Evolutionary conservation across 1,139 yeast species (phyloP), one percentile per base, ranked within the genome.

Genomic region (Yamadazyma sp.): DNA sequence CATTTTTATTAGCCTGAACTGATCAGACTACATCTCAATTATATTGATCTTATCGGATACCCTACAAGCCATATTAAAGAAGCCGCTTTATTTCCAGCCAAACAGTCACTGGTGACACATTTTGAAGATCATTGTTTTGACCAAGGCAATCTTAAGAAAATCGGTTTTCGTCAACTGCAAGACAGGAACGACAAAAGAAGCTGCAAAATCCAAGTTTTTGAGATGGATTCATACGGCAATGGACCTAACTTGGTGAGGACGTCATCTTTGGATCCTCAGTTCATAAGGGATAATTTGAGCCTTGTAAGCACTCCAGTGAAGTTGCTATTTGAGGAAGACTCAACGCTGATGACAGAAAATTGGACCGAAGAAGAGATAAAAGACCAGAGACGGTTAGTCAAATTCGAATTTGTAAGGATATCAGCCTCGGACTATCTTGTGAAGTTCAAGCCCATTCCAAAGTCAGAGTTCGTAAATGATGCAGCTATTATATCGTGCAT

Each of bases 401-500:
- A 54, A 25, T 66, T 72, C 45, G 47, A 56, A 8, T 68, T 53
- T 52, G 41, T 37, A n/a, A 47, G 61, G 26, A 39, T 53, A 21
- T 49, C 55, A 21, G 41, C 51, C 15, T 45, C 64, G 27, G 58
- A 56, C 20, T 54, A 56, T 37, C 45, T 45, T 17, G 55, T 66
- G 12, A 54, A 53, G 14, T 60, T 64, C 33, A 44, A 49, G 7
- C 52, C 64, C 6, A 57, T 67, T 2, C 31, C 44, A 15, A 51
- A 57, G 22, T 45, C 51, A 13, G 53, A 62, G 17, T 59, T 53
- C 40, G 47, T 53, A 26, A 53, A 50, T 28, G 51, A 53, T 17
- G 52, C 68, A 2, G 48, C 70, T 17, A 59, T 70, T 13, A 71
- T 82, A 29, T 76, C 82, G 16, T 83, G 89, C 53, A 79, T 82